Percentiles rank a stretch among this genome's conserved stretches.
phyloP scores from a whole-genome alignment of 257 asterid species.

The Ehretia macrophylla region DNA sequence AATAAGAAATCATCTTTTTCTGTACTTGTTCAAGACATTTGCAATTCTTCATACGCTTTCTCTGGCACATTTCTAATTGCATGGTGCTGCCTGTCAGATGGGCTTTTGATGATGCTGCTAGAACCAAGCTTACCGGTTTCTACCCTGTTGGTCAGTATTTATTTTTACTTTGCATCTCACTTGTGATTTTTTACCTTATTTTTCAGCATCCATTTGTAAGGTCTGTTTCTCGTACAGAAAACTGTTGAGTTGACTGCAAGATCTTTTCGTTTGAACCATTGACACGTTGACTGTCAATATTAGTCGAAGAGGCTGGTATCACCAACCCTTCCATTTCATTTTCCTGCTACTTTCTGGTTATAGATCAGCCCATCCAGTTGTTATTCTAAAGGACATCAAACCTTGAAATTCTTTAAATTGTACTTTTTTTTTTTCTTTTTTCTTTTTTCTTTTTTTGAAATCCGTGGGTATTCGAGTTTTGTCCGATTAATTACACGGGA shows the following conservation, averaged over 20 bases:
- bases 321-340: background rate
- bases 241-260: background rate
- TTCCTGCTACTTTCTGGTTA: background rate
- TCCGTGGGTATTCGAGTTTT: too few relatives aligned
- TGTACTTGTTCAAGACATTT: too few relatives aligned
- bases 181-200: background rate
- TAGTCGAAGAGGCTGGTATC: too few relatives aligned
- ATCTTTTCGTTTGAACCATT: background rate
- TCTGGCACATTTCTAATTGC: conserved; percentile 18
- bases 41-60: background rate
- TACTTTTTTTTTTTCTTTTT: too few relatives aligned
- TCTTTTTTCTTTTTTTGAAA: too few relatives aligned
- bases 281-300: background rate
- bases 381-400: too few relatives aligned
- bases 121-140: conserved; percentile 55
- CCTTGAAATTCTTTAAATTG: too few relatives aligned
- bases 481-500: too few relatives aligned
- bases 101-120: conserved; percentile 60
- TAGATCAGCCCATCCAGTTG: background rate
- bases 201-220: background rate
- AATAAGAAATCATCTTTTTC: too few relatives aligned
- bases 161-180: conserved; percentile 3
- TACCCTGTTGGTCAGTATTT: conserved; percentile 54
- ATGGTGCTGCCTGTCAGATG: conserved; percentile 51
- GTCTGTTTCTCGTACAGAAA: background rate